Evolutionary conservation across 257 asterid genomes (phyloP), one percentile per base, ranked within the genome.

Genomic region (Jacaranda mimosifolia): DNA sequence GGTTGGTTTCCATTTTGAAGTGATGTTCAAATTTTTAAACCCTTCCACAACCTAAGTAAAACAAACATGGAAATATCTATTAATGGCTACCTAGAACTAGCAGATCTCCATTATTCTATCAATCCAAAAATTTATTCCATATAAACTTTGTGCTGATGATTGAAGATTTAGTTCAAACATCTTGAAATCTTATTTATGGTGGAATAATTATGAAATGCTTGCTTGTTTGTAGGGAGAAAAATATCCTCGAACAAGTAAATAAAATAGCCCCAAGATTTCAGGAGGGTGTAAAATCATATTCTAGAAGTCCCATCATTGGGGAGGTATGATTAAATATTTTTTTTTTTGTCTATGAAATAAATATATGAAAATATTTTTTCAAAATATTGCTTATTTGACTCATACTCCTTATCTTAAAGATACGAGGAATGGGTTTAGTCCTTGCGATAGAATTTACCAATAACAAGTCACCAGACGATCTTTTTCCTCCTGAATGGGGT

Each of bases 401-500:
- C 46, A 18, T 69, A 57, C 46, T 56, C 68, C 63, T 79, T 51
- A 49, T 49, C 72, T 36, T 83, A 81, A 85, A 95, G 99, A 95
- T 95, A 77, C 91, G 99, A 3, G 99, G 99, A 58, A 87, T 89
- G 5, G 99, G 99, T 17, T 87, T 95, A 89, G 91, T 95, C 82
- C 92, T 89, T 48, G 98, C 93, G 55, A 93, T 96, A 26, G 99
- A 95, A 77, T 95, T 93, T 63, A 60, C 90, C 0, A 84, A 95
- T 66, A 95, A 95, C 91, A 95, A 95, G 85, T 95, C 99, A 13
- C 99, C 98, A 1, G 88, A 84, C 32, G 97, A 95, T 78, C 85
- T 85, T 6, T 95, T 91, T 81, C 99, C 99, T 86, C 77, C 97
- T 53, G 94, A 91, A 81, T 95, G 99, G 99, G 98, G 99, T 95